Evolutionary conservation across 2,329 filamentous ascomycete genomes (phyloP), one percentile per base, ranked within the genome.

Genomic region (Hymenotorrendiella dingleyae): DNA sequence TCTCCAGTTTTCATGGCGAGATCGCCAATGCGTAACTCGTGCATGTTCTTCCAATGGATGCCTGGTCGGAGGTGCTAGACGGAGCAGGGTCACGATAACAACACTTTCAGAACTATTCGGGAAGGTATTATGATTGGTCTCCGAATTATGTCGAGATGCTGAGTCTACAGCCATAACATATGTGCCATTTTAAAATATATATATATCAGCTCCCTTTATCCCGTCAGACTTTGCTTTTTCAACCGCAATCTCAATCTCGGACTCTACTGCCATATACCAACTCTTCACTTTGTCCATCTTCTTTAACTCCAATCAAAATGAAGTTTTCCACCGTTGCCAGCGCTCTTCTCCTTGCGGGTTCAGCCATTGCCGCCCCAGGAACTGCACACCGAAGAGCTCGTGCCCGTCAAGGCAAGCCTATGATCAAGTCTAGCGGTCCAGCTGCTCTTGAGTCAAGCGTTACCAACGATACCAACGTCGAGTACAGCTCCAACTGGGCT

Each of bases 401-500:
- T 26, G n/a, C 14, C 46, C 26, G 36, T 29, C 23, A 55, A 32
- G 44, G 56, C 43, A 52, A 55, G 49, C 48, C 54, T 48, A 43
- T 64, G 49, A 49, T 58, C 20, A 9, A 16, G 17, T 28, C 36
- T 28, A 20, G 16, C 52, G 50, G 61, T 54, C 39, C 64, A 55
- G 43, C 62, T 58, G 46, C 56, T 55, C 28, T 56, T 49, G 53
- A 34, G 56, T 54, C 32, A 48, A 62, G 57, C 29, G n/a, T n/a
- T n/a, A n/a, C n/a, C n/a, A 67, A 65, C 53, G 67, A 63, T 22
- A 64, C 63, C 36, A 56, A 73, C 12, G 67, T 72, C 20, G 51
- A 67, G 22, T 78, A 78, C 63, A 70, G 64, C 46, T 64, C 62
- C 54, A 80, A 80, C 65, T 80, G 77, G 77, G 71, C 75, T 7